Percentiles rank a stretch among this genome's conserved stretches.
Evolutionary conservation across 177 flowering plant species (phyloP).

Genomic region (Vitis hybrid): DNA sequence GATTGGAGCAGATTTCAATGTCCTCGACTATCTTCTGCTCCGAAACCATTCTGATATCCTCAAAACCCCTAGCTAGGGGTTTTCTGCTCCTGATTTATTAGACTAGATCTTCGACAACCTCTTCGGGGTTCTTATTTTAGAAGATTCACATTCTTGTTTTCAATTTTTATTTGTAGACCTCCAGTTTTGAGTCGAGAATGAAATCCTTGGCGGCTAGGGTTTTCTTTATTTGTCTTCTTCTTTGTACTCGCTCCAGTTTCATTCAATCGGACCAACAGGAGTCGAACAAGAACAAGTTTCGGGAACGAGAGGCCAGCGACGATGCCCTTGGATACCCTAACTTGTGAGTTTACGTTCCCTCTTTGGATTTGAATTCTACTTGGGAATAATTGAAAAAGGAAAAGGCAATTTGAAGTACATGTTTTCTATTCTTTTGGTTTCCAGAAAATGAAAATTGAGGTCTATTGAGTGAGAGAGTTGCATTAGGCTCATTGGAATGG

Average conservation of each 20-base stretch:
- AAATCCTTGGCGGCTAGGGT: conserved; percentile 17
- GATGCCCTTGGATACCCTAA: conserved; percentile 76
- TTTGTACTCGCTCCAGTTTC: conserved; percentile 13
- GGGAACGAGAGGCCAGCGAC: conserved; percentile 78
- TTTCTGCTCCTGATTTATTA: too few species aligned
- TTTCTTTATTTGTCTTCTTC: conserved; percentile 29
- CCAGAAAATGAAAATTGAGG: too few species aligned
- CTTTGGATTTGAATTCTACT: not conserved
- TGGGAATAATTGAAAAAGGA: not conserved
- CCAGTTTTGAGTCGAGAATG: conserved; percentile 19
- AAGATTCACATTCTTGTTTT: too few species aligned
- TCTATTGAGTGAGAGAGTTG: too few species aligned
- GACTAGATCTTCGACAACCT: not conserved
- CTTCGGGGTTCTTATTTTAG: not conserved
- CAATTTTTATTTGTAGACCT: too few species aligned
- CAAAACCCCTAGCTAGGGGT: too few species aligned
- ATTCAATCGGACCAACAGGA: conserved; percentile 23
- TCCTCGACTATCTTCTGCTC: too few species aligned
- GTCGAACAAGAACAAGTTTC: conserved; percentile 58
- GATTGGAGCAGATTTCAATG: too few species aligned
- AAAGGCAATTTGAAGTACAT: too few species aligned
- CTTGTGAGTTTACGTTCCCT: conserved; percentile 37
- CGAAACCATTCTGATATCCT: too few species aligned
- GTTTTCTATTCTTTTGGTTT: too few species aligned
- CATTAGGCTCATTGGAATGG: too few species aligned